A percentile compares a stretch with the other conserved stretches of the same genome.
phyloP scores from a whole-genome alignment of 2,329 filamentous ascomycete genomes.

The Pezicula rhizophila region DNA sequence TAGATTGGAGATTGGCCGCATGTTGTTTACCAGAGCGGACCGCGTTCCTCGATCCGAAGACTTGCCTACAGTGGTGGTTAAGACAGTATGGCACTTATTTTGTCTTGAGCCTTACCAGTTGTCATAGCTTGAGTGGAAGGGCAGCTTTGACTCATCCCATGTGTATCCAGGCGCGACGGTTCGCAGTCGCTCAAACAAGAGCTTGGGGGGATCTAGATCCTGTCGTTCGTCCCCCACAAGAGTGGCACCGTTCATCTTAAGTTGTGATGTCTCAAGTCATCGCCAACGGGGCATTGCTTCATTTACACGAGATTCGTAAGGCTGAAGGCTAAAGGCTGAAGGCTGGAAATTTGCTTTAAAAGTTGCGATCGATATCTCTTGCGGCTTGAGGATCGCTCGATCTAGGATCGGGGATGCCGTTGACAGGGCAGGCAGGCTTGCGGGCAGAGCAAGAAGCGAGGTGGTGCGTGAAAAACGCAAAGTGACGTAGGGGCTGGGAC shows the following conservation, averaged over 20 bases:
- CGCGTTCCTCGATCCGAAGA: conserved; percentile 49
- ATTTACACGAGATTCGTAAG: too few species aligned
- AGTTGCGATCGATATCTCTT: too few species aligned
- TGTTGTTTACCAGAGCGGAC: conserved; percentile 11
- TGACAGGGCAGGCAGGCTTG: too few species aligned
- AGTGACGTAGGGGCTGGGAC: too few species aligned
- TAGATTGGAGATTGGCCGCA: conserved; percentile 16
- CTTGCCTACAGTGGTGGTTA: conserved; percentile 43
- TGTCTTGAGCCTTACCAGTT: conserved; percentile 58
- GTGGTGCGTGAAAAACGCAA: too few species aligned
- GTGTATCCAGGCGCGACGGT: conserved; percentile 64
- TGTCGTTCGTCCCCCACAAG: conserved; percentile 28
- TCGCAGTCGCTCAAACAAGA: conserved; percentile 66
- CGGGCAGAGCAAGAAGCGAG: too few species aligned
- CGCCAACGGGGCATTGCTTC: too few species aligned
- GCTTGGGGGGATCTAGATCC: conserved; percentile 58
- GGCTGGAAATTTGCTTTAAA: too few species aligned
- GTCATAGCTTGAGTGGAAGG: conserved; percentile 70
- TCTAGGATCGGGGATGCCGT: too few species aligned
- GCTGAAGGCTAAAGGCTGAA: too few species aligned
- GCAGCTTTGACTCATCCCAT: conserved; percentile 61
- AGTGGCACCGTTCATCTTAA: conserved; percentile 19
- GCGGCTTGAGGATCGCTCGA: too few species aligned
- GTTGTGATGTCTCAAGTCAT: too few species aligned
- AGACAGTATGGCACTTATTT: neutral